Percentiles rank a stretch among this genome's conserved stretches.
Evolutionary conservation across 768 basidiomycete genomes (phyloP).

Genomic region (Lactifluus hygrophoroides): DNA sequence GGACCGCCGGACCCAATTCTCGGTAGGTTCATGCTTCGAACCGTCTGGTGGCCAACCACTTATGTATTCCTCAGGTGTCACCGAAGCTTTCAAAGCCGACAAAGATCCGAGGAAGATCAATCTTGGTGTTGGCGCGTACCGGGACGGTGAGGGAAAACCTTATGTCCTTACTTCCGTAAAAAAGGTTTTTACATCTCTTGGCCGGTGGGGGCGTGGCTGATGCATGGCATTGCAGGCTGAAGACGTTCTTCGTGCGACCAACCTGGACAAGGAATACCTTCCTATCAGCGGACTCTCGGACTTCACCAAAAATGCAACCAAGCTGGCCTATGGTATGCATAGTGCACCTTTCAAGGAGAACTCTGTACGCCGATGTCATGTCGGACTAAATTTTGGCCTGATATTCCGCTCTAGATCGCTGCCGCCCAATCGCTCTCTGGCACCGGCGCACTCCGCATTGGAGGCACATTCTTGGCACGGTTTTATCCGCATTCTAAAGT

Average conservation of each 20-base stretch:
- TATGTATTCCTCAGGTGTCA: constrained; percentile 51
- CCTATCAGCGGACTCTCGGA: constrained; percentile 86
- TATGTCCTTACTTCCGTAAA: constrained; percentile 86
- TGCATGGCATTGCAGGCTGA: constrained; percentile 51
- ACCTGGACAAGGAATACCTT: constrained; percentile 90
- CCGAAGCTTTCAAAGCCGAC: constrained; percentile 96
- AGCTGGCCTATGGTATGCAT: constrained; percentile 85
- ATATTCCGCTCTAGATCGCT: constrained; percentile 46
- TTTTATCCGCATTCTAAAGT: constrained; percentile 81
- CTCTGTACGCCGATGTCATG: constrained; percentile 39
- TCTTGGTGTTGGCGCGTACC: constrained; percentile 94
- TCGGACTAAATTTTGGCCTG: neutral
- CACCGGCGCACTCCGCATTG: constrained; percentile 94
- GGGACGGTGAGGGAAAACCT: constrained; percentile 91
- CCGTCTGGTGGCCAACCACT: too few species aligned
- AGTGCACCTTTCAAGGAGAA: constrained; percentile 63
- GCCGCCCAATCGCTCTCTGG: constrained; percentile 94
- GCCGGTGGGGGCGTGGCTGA: neutral
- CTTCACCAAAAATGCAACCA: constrained; percentile 80
- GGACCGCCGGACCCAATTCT: constrained; percentile 93
- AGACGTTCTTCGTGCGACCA: constrained; percentile 51
- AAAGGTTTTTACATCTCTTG: constrained; percentile 44
- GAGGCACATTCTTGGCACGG: constrained; percentile 82
- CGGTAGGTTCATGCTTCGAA: constrained; percentile 39
- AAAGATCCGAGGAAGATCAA: constrained; percentile 90